phyloP scores from a whole-genome alignment of 306 rosid genomes.

The Chamaecrista fasciculata region DNA sequence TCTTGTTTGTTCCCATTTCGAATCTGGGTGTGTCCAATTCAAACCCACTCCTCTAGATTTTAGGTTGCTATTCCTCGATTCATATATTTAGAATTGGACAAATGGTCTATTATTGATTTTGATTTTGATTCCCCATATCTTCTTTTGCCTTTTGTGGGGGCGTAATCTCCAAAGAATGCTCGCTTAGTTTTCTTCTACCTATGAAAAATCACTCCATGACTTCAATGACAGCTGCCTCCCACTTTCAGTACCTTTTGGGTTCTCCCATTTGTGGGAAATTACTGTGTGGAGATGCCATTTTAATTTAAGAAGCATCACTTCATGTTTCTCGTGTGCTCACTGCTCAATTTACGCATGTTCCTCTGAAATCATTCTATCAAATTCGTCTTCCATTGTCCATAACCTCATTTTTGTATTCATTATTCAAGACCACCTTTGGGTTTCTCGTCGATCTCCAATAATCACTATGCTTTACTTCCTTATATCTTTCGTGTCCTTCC shows the following conservation, averaged over 20 bases:
- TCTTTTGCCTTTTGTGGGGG: constrained; percentile 7
- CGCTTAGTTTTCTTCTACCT: constrained; percentile 17
- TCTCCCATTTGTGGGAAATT: constrained; percentile 36
- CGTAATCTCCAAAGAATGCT: constrained; percentile 25
- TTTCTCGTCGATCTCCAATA: neutral
- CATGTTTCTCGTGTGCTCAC: constrained; percentile 18
- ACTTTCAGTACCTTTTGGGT: constrained; percentile 35
- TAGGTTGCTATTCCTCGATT: constrained; percentile 19
- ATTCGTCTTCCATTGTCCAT: constrained; percentile 43
- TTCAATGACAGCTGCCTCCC: constrained; percentile 44
- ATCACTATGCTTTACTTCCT: constrained; percentile 73
- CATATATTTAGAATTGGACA: constrained; percentile 6
- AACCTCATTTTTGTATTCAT: constrained; percentile 19
- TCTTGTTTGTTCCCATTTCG: neutral
- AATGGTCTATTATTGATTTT: constrained; percentile 21
- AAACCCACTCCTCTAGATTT: constrained; percentile 17
- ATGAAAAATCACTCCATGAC: constrained; percentile 24
- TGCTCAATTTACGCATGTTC: constrained; percentile 32
- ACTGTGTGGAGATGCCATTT: constrained; percentile 38
- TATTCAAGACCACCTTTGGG: constrained; percentile 19
- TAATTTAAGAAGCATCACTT: constrained; percentile 33
- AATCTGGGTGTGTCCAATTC: neutral
- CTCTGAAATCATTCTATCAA: constrained; percentile 22
- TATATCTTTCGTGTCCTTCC: constrained; percentile 69
- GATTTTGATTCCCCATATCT: constrained; percentile 26